These are phyloP conservation scores for Ulota crispa DNA, from an alignment of 225 moss, liverwort and hornwort genomes.

Conservation along the genomic window DNA sequence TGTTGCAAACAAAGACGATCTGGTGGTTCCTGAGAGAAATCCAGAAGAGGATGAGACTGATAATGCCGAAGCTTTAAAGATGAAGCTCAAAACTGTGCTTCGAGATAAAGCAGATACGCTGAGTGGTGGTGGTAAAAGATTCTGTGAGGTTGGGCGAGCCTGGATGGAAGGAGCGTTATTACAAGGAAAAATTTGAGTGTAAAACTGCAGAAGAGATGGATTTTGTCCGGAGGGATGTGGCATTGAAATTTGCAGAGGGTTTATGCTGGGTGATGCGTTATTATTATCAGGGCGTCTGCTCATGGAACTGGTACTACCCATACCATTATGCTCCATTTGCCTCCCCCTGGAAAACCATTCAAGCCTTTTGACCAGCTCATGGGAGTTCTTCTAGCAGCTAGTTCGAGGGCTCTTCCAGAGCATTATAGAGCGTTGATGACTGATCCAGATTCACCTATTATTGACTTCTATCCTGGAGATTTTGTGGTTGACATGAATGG, in stretches of 20 bases:
- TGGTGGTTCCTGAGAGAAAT: slow-evolving; percentile 45
- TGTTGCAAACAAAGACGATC: slow-evolving; percentile 45
- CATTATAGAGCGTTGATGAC: slow-evolving; percentile 84
- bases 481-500: slow-evolving; percentile 99
- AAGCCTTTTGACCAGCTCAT: slow-evolving; percentile 99
- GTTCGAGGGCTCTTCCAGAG: slow-evolving; percentile 79
- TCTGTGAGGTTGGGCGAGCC: slow-evolving; percentile 86
- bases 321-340: slow-evolving; percentile 99
- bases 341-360: slow-evolving; percentile 78
- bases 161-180: slow-evolving; percentile 97
- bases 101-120: slow-evolving; percentile 91
- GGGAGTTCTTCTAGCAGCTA: slow-evolving; percentile 98
- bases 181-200: slow-evolving; percentile 77
- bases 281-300: slow-evolving; percentile 99
- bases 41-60: slow-evolving; percentile 69
- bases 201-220: slow-evolving; percentile 69
- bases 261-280: slow-evolving; percentile 99
- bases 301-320: slow-evolving; percentile 98
- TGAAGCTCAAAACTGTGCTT: slow-evolving; percentile 78
- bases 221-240: slow-evolving; percentile 82
- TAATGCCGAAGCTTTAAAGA: slow-evolving; percentile 83
- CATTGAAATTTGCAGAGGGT: slow-evolving; percentile 84
- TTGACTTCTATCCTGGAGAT: slow-evolving; percentile 94
- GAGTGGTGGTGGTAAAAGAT: slow-evolving; percentile 81
- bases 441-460: slow-evolving; percentile 78